These are phyloP conservation scores for Polyporus arcularius DNA, from an alignment of 768 basidiomycete genomes.

Conservation along the genomic window DNA sequence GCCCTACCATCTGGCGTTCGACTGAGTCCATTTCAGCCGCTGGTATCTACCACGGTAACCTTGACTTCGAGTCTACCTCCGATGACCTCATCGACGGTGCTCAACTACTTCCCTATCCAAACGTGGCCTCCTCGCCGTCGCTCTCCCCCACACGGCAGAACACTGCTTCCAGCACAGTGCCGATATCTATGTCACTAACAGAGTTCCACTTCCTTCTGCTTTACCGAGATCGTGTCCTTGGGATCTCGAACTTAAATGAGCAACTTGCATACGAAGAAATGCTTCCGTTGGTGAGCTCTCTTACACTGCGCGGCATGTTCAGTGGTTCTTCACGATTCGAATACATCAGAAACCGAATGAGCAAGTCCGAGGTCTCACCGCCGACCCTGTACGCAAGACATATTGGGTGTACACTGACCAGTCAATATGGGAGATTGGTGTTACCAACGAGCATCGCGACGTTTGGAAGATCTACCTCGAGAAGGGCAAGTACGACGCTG, in stretches of 20 bases:
- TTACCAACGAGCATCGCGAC: slow-evolving; percentile 88
- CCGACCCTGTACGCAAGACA: slow-evolving; percentile 86
- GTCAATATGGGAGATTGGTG: slow-evolving; percentile 84
- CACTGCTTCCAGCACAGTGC: slow-evolving; percentile 41
- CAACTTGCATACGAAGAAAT: slow-evolving; percentile 81
- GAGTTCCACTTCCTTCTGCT: slow-evolving; percentile 92
- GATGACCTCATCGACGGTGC: slow-evolving; percentile 80
- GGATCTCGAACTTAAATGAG: slow-evolving; percentile 79
- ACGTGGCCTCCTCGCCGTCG: slow-evolving; percentile 33
- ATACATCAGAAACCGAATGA: slow-evolving; percentile 69
- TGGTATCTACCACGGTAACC: slow-evolving; percentile 83
- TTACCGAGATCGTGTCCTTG: slow-evolving; percentile 76
- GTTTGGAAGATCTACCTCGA: slow-evolving; percentile 92
- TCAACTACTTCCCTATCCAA: slow-evolving; percentile 78
- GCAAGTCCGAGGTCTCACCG: slow-evolving; percentile 67
- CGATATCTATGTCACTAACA: slow-evolving; percentile 79
- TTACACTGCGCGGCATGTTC: not conserved
- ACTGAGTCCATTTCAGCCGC: slow-evolving; percentile 51
- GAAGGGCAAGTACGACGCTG: slow-evolving; percentile 74
- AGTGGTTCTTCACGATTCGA: too few species aligned
- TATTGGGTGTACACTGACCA: slow-evolving; percentile 94
- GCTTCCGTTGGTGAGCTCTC: slow-evolving; percentile 63
- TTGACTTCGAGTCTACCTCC: slow-evolving; percentile 67
- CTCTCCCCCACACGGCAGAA: slow-evolving; percentile 31
- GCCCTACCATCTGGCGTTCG: not conserved